Evolutionary conservation across 23 red algal species (phyloP).

Genomic region (Gracilaria vermiculophylla): DNA sequence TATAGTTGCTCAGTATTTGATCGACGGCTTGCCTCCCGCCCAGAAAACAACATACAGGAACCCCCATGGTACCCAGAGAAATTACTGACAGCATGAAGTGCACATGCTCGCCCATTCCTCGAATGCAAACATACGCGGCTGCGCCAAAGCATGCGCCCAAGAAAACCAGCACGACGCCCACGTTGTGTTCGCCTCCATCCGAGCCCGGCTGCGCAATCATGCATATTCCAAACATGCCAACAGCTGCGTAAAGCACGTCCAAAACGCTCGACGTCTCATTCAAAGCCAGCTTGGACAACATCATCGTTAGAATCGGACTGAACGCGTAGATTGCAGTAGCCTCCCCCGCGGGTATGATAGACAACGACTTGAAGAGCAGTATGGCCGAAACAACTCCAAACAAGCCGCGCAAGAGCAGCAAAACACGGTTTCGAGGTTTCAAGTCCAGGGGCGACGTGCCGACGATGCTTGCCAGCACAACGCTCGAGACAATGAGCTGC

Average conservation of each 20-base stretch:
- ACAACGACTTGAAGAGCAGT: neutral
- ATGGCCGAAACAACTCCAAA: neutral
- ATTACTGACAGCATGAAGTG: slow-evolving; percentile 18
- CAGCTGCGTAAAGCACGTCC: neutral
- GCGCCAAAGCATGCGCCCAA: neutral
- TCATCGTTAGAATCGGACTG: neutral
- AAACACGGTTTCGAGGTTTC: neutral
- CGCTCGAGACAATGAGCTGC: neutral
- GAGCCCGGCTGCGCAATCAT: neutral
- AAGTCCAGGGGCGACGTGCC: neutral
- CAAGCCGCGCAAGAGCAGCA: neutral
- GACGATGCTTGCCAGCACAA: neutral
- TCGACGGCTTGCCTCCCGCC: neutral
- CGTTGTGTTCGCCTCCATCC: neutral
- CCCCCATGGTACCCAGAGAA: neutral
- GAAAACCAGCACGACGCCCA: neutral
- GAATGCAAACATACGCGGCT: slow-evolving; percentile 14
- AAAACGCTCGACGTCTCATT: neutral
- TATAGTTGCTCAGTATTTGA: neutral
- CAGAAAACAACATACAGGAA: neutral
- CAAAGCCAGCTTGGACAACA: neutral
- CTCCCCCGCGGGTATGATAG: neutral
- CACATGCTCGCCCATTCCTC: neutral
- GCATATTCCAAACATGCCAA: neutral
- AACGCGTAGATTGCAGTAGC: neutral